Percentiles rank a stretch among this genome's conserved stretches.
Conservation (phyloP, 2,329 filamentous ascomycete species). For the Neurospora sp. region DNA sequence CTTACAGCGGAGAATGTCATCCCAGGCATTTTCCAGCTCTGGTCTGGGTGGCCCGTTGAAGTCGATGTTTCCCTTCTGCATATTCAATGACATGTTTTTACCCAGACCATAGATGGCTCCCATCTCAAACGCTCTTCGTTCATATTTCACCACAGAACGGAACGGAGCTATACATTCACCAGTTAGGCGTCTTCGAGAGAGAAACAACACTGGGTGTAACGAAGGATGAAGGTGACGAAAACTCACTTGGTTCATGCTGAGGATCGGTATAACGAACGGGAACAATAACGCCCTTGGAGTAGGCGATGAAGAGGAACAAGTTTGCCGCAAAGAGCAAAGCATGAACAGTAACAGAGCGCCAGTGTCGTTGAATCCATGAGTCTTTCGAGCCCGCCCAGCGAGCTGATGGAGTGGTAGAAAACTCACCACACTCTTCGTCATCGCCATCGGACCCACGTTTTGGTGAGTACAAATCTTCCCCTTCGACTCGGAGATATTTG, state of each 20-base stretch:
- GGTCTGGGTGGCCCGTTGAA: slow-evolving; percentile 2
- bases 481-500: background rate
- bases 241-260: background rate
- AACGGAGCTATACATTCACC: background rate
- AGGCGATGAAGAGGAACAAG: background rate
- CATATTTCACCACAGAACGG: background rate
- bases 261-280: background rate
- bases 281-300: background rate
- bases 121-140: background rate
- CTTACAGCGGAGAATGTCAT: background rate
- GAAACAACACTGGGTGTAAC: no score
- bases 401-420: background rate
- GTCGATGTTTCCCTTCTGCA: background rate
- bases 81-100: background rate
- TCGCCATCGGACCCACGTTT: background rate
- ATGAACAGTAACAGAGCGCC: background rate
- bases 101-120: background rate
- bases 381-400: background rate
- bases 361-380: background rate
- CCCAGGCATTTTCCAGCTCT: slow-evolving; percentile 1
- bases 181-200: background rate
- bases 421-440: background rate
- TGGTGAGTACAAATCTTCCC: background rate
- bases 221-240: background rate
- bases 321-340: background rate